Conservation (phyloP, 176 grass and related monocot genomes). For the Hsuehochloa calcarea region DNA sequence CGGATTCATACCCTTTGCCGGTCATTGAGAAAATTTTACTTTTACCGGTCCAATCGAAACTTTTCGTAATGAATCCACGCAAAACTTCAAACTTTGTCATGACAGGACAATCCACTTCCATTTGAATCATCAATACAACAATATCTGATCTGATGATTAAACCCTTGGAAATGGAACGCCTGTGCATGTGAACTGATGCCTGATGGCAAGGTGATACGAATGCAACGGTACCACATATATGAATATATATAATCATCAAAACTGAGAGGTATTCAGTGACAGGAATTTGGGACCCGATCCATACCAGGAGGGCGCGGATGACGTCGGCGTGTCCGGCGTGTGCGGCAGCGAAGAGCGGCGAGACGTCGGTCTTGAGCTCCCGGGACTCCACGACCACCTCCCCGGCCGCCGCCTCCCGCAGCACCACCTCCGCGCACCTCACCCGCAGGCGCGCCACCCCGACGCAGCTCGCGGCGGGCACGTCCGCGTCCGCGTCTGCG, state of each 20-base stretch:
- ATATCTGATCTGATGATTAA: not conserved
- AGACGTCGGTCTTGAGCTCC: conserved; percentile 48
- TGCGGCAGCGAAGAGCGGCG: conserved; percentile 48
- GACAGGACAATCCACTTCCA: not conserved
- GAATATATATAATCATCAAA: not conserved
- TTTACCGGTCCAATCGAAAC: not conserved
- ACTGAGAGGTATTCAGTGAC: not conserved
- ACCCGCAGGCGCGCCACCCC: conserved; percentile 32
- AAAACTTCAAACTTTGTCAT: not conserved
- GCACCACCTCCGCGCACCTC: conserved; percentile 23
- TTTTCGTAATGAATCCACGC: not conserved
- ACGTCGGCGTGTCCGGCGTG: conserved; percentile 39
- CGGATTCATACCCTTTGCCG: not conserved
- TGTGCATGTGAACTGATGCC: not conserved
- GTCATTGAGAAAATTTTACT: not conserved
- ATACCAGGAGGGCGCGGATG: conserved; percentile 36
- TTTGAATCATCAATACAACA: not conserved
- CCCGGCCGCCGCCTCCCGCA: conserved; percentile 33
- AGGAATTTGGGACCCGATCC: not conserved
- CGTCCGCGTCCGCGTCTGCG: not conserved
- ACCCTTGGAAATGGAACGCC: not conserved
- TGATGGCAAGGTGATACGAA: not conserved
- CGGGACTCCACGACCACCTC: conserved; percentile 26
- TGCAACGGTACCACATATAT: not conserved
- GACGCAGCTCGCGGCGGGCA: conserved; percentile 23